phyloP scores from a whole-genome alignment of 148 eudicot species.

The Rhododendron griersonianum region DNA sequence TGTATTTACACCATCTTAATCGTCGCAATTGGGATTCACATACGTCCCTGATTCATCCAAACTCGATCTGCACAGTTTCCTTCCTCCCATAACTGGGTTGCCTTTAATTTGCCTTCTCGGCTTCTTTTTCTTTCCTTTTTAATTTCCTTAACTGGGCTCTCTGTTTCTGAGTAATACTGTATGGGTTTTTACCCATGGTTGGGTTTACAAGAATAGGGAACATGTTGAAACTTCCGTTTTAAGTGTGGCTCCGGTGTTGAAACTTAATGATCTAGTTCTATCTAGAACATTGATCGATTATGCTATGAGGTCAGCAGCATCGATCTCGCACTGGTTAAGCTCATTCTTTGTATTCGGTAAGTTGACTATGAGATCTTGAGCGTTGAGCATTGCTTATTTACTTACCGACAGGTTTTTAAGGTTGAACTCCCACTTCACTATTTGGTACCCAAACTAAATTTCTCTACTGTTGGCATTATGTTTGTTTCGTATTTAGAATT shows the following conservation, averaged over 20 bases:
- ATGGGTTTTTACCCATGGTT: background rate
- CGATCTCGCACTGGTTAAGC: background rate
- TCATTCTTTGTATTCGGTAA: background rate
- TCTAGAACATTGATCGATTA: background rate
- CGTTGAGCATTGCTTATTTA: background rate
- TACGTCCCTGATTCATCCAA: background rate
- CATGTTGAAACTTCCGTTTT: background rate
- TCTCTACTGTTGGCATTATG: background rate
- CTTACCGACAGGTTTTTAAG: background rate
- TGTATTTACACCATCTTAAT: conserved; percentile 10
- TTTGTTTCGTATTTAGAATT: background rate
- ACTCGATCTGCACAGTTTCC: background rate
- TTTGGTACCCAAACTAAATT: background rate
- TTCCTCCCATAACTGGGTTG: background rate
- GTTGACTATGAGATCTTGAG: background rate
- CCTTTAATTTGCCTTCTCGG: background rate
- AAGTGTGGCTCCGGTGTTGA: background rate
- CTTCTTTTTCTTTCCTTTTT: background rate
- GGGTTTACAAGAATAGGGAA: background rate
- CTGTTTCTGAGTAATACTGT: background rate
- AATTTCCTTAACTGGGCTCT: background rate
- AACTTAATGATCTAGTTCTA: background rate
- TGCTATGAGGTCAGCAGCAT: background rate
- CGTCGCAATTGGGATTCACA: conserved; percentile 1
- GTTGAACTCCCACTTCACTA: background rate